Conservation (phyloP, 352 stramenopile genomes). For the Globisporangium recalcitrans region DNA sequence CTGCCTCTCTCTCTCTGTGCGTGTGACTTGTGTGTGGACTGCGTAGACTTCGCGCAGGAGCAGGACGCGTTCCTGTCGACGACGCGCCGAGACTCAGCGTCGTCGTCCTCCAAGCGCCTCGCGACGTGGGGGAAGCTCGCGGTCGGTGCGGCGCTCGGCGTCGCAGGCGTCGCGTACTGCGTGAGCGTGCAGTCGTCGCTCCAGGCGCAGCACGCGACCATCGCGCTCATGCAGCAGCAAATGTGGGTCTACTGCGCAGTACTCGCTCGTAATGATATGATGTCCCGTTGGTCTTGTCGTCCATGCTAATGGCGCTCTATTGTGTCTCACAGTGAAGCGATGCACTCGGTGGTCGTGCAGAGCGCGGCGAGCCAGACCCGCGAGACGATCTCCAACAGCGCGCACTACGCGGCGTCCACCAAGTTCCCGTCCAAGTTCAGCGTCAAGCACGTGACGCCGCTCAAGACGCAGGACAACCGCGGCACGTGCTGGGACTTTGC, state of each 20-base stretch:
- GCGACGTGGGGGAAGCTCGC: slow-evolving; percentile 29
- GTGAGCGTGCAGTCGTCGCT: slow-evolving; percentile 38
- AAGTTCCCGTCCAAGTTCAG: slow-evolving; percentile 52
- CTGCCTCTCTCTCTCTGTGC: background rate
- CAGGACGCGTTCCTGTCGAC: slow-evolving; percentile 19
- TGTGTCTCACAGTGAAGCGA: slow-evolving; percentile 27
- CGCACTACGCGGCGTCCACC: slow-evolving; percentile 13
- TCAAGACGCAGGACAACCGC: slow-evolving; percentile 67
- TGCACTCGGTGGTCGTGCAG: slow-evolving; percentile 35
- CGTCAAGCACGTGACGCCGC: slow-evolving; percentile 44
- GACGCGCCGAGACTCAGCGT: background rate
- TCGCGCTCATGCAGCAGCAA: slow-evolving; percentile 45
- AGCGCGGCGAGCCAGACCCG: slow-evolving; percentile 10
- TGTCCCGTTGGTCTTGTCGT: too few species aligned
- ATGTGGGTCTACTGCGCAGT: slow-evolving; percentile 26
- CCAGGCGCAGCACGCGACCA: slow-evolving; percentile 24
- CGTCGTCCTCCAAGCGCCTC: background rate
- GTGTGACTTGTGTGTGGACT: too few species aligned
- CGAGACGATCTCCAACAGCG: slow-evolving; percentile 20
- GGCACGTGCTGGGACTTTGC: slow-evolving; percentile 73
- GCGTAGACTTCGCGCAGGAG: slow-evolving; percentile 22
- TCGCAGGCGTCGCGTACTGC: slow-evolving; percentile 30
- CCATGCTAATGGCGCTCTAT: background rate
- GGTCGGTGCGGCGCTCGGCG: slow-evolving; percentile 27
- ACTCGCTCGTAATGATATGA: too few species aligned